Conservation (phyloP, 768 basidiomycete genomes). For the Neoboletus magnificus region DNA sequence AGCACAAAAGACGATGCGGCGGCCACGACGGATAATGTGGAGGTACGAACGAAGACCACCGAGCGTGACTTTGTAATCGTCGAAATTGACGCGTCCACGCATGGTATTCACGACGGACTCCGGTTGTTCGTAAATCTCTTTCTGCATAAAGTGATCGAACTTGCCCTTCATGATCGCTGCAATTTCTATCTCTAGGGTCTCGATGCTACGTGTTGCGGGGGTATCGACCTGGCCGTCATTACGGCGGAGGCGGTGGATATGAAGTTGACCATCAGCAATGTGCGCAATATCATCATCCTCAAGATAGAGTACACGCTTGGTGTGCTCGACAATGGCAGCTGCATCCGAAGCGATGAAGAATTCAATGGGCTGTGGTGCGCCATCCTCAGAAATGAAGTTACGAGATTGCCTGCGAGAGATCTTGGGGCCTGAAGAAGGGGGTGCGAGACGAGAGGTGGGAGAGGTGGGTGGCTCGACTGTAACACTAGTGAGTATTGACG, state of each 20-base stretch:
- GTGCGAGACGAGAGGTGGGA: conserved; percentile 62
- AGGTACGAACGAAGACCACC: conserved; percentile 95
- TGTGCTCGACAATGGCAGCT: conserved; percentile 95
- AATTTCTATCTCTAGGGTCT: conserved; percentile 96
- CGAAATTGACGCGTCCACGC: conserved; percentile 99
- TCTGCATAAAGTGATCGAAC: conserved; percentile 99
- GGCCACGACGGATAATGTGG: conserved; percentile 90
- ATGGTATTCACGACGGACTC: conserved; percentile 99
- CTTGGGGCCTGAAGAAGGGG: conserved; percentile 60
- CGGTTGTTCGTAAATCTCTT: conserved; percentile 99
- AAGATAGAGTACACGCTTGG: conserved; percentile 96
- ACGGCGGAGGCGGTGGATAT: conserved; percentile 96
- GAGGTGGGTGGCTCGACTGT: conserved; percentile 48
- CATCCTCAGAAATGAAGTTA: conserved; percentile 98
- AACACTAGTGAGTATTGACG: neutral
- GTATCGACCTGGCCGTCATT: conserved; percentile 68
- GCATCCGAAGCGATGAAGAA: conserved; percentile 99
- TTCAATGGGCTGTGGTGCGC: conserved; percentile 97
- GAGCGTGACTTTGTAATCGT: conserved; percentile 84
- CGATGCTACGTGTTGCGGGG: conserved; percentile 79
- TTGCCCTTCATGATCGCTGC: conserved; percentile 99
- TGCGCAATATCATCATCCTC: conserved; percentile 99
- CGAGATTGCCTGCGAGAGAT: conserved; percentile 92
- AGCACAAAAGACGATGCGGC: conserved; percentile 95
- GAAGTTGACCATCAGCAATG: conserved; percentile 93